Evolutionary conservation across 2,329 filamentous ascomycete genomes (phyloP), one percentile per base, ranked within the genome.

Genomic region (Mycosphaerella sp.): DNA sequence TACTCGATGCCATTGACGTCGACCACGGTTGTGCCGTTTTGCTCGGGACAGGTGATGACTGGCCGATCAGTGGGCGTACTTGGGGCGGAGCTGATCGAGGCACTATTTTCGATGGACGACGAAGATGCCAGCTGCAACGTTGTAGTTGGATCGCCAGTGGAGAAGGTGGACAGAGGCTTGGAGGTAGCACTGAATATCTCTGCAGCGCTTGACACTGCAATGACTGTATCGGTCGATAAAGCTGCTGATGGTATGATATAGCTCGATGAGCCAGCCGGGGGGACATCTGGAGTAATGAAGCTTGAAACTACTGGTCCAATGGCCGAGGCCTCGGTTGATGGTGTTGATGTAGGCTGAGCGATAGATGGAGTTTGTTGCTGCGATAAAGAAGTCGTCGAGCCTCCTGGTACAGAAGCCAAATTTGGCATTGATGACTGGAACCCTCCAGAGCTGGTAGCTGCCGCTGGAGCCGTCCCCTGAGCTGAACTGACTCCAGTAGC

Each of bases 21-120:
- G 17, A 30, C 36, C 14, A 45, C n/a, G 9, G 43, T 45, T 12
- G 43, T 45, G 16, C 43, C 43, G 17, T 45, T 45, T 7, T 45
- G 43, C 4, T 34, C 43, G 13, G 43, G 43, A 27, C 43, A 45
- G 12, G 32, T 9, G 28, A 34, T 36, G 16, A 13, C 17, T 37
- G 32, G 30, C 21, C 7, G 21, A 25, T 25, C 4, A 14, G 30
- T 34, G 9, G 30, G 6, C 4, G 30, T 34, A 8, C 30, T 34
- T 34, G 30, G 9, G 13, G 30, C 9, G 5, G 30, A 34, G 30
- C 30, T 34, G 10, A 25, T 25, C 21, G 21, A 25, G 21, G 4
- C 4, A 25, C 21, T 25, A 1, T 4, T 34, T 34, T n/a, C 13
- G 9, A 13, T n/a, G 2, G 30, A 34, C 2, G 7, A 34, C 30